Base-by-base conservation (phyloP, 805 yeast genomes). In the Suhomyces canberraensis region DNA sequence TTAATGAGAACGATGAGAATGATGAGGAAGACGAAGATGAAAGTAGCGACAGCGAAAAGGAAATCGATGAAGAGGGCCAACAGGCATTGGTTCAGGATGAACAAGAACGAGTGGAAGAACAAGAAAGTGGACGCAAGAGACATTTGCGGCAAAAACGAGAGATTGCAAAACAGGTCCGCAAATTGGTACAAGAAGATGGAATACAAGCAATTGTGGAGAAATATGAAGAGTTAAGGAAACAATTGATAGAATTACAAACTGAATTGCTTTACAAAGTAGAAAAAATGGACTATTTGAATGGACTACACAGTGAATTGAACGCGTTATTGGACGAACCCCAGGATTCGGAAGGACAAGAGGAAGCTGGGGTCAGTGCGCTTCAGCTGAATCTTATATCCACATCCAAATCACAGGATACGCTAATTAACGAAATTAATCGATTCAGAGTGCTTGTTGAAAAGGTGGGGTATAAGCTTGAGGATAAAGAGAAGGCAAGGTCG, bases 371-470 rank as follows among this genome's bases (percentile, higher is more conserved):
- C 3, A 34, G 22, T 16, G 26, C 25, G 24, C 38, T 43, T 24
- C 47, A 42, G 24, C 18, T 36, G 15, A 45, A 44, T 31, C 25
- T 43, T 19, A 9, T 44, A 4, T 32, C 39, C 28, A 32, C 16
- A 9, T 29, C 27, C 17, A 22, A 31, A 0, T 14, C 24, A 6
- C 17, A 21, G n/a, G 28, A 26, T 24, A 33, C 18, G 5, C 30
- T 52, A 16, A 29, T 24, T 16, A 40, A 30, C 19, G 61, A 63
- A 35, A 41, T 61, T 24, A 47, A 42, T 25, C 50, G 53, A 40
- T 64, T 64, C 37, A 37, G 48, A 22, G 50, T 57, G 3, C 44
- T 58, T 26, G 60, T 56, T 30, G 62, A 57, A 37, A 58, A 52
- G 37, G 36, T 58, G 19, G 41, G 27, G 22, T 37, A 36, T 40